Conservation (phyloP, 805 yeast species). For the Cyberlindnera japonica region DNA sequence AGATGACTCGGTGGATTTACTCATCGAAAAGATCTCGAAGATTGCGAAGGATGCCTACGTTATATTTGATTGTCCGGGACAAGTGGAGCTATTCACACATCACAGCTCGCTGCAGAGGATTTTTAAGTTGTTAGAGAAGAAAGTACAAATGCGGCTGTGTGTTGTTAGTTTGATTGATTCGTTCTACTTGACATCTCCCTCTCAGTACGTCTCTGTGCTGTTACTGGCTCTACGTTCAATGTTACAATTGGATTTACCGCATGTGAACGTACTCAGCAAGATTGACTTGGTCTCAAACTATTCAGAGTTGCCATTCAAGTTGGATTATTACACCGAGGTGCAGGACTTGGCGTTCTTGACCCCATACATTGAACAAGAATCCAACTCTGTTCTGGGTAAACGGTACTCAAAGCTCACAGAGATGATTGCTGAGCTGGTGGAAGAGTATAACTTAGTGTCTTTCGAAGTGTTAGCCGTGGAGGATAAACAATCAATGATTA, state of each 20-base stretch:
- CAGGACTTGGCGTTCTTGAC: constrained; percentile 71
- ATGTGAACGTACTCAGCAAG: constrained; percentile 87
- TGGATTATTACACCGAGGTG: constrained; percentile 89
- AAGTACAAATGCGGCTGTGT: constrained; percentile 66
- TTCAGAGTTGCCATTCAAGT: constrained; percentile 75
- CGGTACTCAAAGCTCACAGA: constrained; percentile 66
- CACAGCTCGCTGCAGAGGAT: constrained; percentile 70
- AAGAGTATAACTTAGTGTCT: constrained; percentile 82
- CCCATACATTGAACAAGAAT: constrained; percentile 70
- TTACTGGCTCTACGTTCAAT: constrained; percentile 81
- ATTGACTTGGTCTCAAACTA: constrained; percentile 76
- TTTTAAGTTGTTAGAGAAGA: constrained; percentile 59
- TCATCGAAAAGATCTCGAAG: constrained; percentile 52
- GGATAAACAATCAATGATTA: constrained; percentile 88
- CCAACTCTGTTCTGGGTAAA: constrained; percentile 58
- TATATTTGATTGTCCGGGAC: constrained; percentile 92
- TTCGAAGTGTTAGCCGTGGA: constrained; percentile 90
- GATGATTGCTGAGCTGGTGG: constrained; percentile 75
- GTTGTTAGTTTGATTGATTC: constrained; percentile 88
- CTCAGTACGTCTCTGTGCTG: constrained; percentile 81
- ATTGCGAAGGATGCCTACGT: constrained; percentile 61
- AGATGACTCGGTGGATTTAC: constrained; percentile 54
- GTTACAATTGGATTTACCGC: constrained; percentile 92
- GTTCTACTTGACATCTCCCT: constrained; percentile 75
- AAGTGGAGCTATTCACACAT: constrained; percentile 91